Base-by-base conservation (phyloP, 2,329 filamentous ascomycete species). In the Fusarium graminum region DNA sequence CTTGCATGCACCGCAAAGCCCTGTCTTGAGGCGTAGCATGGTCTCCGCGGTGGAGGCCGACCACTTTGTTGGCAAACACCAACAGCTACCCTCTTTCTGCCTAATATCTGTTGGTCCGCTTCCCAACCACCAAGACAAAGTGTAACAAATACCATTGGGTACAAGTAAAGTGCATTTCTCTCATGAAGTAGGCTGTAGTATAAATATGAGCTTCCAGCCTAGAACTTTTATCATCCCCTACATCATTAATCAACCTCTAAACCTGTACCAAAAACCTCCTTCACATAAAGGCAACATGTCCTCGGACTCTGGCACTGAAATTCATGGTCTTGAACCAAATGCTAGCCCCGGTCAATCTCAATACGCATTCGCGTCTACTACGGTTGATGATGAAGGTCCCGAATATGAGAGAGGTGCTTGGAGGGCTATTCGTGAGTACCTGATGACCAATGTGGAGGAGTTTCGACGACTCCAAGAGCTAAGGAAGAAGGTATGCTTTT, bases 391-490 rank as follows among this genome's bases (percentile, higher is more conserved):
- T 6, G 30, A 32, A 6, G 19, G 7, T 11, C 13, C 19, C 1
- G 47, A 43, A 7, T 4, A 26, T 7, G 41, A 49, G 4, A 13
- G 7, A 25, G 6, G 25, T 4, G 52, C 46, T 4, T 26, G 52
- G 7, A 25, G 47, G 4, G 16, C n/a, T 19, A 25, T 68, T 11
- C 46, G 3, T 3, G 19, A 52, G 3, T 59, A 65, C 34, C 39
- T 68, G 2, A 9, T 17, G 8, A 29, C 63, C 7, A 40, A 59
- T 13, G 49, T 56, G 0, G 11, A 32, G 4, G 52, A 66, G 12
- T 70, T 55, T n/a, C 29, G 42, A 9, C 41, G 43, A 16, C 39
- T 68, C 5, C 22, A 51, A 14, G 45, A 50, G 12, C 7, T 70
- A 14, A 54, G 53, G 25, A 53, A 17, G 16, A 70, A 63, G 60